These are phyloP conservation scores for Septoria linicola DNA, from an alignment of 2,329 filamentous ascomycete genomes.

Conservation along the genomic window DNA sequence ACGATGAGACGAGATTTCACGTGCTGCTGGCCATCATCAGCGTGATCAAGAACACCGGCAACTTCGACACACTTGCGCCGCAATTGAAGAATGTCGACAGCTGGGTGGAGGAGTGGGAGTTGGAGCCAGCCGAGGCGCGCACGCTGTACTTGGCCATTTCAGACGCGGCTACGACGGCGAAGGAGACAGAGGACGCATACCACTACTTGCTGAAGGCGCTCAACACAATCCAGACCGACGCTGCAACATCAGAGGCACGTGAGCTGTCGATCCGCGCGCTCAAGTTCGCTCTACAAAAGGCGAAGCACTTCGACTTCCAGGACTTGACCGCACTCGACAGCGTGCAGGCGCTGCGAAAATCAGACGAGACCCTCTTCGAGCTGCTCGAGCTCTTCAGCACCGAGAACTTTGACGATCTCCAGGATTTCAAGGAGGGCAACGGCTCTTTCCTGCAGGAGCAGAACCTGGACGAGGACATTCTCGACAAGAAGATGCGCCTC, in stretches of 20 bases:
- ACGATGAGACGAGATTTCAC: slow-evolving; percentile 79
- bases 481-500: slow-evolving; percentile 94
- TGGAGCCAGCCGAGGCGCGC: slow-evolving; percentile 77
- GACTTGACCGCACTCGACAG: slow-evolving; percentile 69
- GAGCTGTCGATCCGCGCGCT: slow-evolving; percentile 63
- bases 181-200: slow-evolving; percentile 73
- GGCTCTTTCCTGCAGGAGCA: slow-evolving; percentile 78
- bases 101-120: slow-evolving; percentile 82
- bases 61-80: slow-evolving; percentile 77
- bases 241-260: slow-evolving; percentile 55
- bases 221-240: slow-evolving; percentile 66
- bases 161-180: slow-evolving; percentile 74
- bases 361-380: slow-evolving; percentile 81
- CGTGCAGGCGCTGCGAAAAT: slow-evolving; percentile 82
- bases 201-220: slow-evolving; percentile 74
- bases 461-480: slow-evolving; percentile 66
- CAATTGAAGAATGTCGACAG: slow-evolving; percentile 78
- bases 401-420: slow-evolving; percentile 91
- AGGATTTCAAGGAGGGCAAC: slow-evolving; percentile 92
- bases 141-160: slow-evolving; percentile 81
- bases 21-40: slow-evolving; percentile 86
- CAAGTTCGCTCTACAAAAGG: slow-evolving; percentile 64
- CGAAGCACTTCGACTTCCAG: slow-evolving; percentile 70
- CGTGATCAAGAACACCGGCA: slow-evolving; percentile 64
- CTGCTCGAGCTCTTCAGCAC: slow-evolving; percentile 93